These are phyloP conservation scores for Salinomyces thailandicus DNA, from an alignment of 2,329 filamentous ascomycete genomes.

Conservation along the genomic window DNA sequence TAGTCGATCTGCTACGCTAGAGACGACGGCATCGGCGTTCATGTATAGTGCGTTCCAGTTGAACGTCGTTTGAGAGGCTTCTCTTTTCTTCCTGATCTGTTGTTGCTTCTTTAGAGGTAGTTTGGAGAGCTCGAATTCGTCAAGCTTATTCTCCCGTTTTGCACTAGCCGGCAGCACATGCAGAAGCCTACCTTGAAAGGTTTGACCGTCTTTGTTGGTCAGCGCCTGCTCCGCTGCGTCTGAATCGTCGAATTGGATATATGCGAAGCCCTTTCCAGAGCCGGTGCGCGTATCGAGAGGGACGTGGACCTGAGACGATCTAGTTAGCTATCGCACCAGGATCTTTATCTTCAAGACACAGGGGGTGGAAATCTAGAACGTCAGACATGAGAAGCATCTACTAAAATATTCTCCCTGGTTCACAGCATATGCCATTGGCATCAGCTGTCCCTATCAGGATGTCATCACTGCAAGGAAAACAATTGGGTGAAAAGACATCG, in stretches of 20 bases:
- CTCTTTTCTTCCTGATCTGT: conserved; percentile 72
- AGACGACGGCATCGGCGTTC: conserved; percentile 86
- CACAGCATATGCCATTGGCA: conserved; percentile 78
- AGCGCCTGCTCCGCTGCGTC: conserved; percentile 69
- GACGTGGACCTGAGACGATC: conserved; percentile 63
- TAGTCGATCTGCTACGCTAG: conserved; percentile 74
- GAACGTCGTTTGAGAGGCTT: conserved; percentile 68
- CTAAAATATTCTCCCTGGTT: conserved; percentile 95
- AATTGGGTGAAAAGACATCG: conserved; percentile 17
- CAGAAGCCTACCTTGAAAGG: conserved; percentile 84
- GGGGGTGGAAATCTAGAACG: conserved; percentile 6
- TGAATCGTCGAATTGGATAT: conserved; percentile 66
- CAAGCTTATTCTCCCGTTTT: conserved; percentile 70
- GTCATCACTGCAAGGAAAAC: conserved; percentile 59
- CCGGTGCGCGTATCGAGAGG: conserved; percentile 60
- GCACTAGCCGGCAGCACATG: conserved; percentile 78
- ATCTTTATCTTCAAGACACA: neutral
- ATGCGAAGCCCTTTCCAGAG: conserved; percentile 79
- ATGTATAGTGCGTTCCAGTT: conserved; percentile 99
- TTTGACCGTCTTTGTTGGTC: conserved; percentile 65
- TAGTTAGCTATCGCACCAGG: neutral
- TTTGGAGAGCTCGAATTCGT: conserved; percentile 84
- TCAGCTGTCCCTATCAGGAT: conserved; percentile 99
- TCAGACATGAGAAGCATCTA: conserved; percentile 90
- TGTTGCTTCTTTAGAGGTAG: conserved; percentile 91